Percentiles rank a stretch among this genome's conserved stretches.
Conservation (phyloP, 371 early-diverging fungal species). For the Funneliformis caledonium region DNA sequence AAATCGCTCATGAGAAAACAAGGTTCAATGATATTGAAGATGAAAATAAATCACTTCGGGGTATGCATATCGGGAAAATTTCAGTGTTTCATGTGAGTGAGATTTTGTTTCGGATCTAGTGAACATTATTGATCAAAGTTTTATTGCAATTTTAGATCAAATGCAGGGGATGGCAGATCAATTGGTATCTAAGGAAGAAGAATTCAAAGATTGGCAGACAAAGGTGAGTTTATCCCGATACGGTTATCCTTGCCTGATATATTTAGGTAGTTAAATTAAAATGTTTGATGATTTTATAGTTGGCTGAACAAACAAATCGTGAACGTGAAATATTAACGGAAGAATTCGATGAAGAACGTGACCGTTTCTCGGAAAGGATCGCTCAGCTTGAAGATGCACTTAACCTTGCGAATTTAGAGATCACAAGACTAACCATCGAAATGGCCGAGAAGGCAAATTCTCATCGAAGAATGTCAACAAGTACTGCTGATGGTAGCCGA, state of each 20-base stretch:
- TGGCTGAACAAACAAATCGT: constrained; percentile 16
- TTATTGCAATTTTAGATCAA: constrained; percentile 29
- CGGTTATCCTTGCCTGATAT: background rate
- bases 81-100: background rate
- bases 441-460: constrained; percentile 15
- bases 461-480: background rate
- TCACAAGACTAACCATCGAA: constrained; percentile 27
- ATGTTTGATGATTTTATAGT: background rate
- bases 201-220: constrained; percentile 34
- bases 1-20: constrained; percentile 34
- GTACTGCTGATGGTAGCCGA: constrained; percentile 10
- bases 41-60: constrained; percentile 38
- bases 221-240: background rate
- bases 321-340: constrained; percentile 29
- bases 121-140: background rate
- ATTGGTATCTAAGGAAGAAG: constrained; percentile 30
- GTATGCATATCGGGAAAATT: background rate
- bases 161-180: constrained; percentile 36
- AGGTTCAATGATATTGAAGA: constrained; percentile 38
- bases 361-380: background rate
- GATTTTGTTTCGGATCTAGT: background rate
- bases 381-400: constrained; percentile 37
- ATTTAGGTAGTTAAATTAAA: background rate
- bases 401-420: constrained; percentile 30
- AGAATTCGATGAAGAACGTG: constrained; percentile 22